Conservation (phyloP, 768 basidiomycete species). For the Lyophyllum decastes region DNA sequence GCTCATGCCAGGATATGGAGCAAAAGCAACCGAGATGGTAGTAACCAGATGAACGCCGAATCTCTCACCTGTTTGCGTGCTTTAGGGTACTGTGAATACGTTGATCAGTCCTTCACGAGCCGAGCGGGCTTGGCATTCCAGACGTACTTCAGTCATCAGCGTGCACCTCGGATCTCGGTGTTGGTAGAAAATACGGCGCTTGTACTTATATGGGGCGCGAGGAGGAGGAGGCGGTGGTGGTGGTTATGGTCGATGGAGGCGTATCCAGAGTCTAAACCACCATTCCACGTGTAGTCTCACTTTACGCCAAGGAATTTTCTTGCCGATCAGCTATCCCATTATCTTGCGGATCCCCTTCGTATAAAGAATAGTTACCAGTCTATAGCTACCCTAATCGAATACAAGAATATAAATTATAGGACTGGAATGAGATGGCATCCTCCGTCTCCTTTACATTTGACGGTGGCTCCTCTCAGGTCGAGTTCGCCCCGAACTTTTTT, state of each 20-base stretch:
- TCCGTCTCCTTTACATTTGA: not conserved
- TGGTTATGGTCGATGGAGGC: not conserved
- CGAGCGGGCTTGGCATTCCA: conserved; percentile 14
- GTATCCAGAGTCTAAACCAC: not conserved
- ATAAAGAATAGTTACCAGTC: too few relatives aligned
- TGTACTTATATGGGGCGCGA: not conserved
- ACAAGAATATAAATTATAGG: too few relatives aligned
- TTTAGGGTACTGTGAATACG: conserved; percentile 7
- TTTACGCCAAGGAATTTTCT: not conserved
- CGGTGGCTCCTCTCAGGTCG: too few relatives aligned
- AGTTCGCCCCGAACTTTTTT: too few relatives aligned
- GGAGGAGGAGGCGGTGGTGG: not conserved
- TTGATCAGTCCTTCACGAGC: not conserved
- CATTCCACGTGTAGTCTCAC: not conserved
- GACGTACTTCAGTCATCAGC: conserved; percentile 9
- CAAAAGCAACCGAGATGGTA: not conserved
- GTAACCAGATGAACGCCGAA: conserved; percentile 1
- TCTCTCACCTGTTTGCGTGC: conserved; percentile 6
- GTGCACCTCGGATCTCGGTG: not conserved
- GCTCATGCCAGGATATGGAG: conserved; percentile 18
- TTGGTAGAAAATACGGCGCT: not conserved
- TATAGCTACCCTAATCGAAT: too few relatives aligned
- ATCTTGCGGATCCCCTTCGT: too few relatives aligned
- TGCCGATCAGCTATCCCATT: not conserved
- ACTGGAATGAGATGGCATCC: not conserved